Percentiles rank a stretch among this genome's conserved stretches.
These are phyloP conservation scores for Mycena epipterygia DNA, from an alignment of 768 basidiomycete species.

Conservation along the genomic window DNA sequence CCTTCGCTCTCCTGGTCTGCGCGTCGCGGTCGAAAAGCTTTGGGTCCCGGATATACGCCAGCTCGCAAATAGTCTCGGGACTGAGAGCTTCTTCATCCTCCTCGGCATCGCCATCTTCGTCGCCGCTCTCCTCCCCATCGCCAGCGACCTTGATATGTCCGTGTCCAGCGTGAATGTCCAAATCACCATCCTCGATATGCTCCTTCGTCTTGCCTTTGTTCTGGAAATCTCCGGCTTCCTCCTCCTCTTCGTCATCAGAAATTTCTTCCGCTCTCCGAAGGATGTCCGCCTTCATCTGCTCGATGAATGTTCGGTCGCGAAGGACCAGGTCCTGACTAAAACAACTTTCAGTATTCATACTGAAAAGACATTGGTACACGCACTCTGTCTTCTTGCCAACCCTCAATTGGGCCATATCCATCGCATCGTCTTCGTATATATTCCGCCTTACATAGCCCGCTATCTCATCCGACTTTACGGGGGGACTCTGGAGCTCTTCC, in stretches of 20 bases:
- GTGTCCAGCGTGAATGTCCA: conserved; percentile 55
- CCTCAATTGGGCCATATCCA: conserved; percentile 73
- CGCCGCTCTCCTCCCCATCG: conserved; percentile 71
- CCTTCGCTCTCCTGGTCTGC: conserved; percentile 77
- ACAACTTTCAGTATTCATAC: conserved; percentile 10
- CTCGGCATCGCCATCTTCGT: conserved; percentile 49
- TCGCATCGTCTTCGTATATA: conserved; percentile 78
- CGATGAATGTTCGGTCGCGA: conserved; percentile 71
- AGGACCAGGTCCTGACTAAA: conserved; percentile 55
- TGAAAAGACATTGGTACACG: conserved; percentile 34
- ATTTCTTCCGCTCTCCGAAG: conserved; percentile 80
- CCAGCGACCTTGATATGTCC: conserved; percentile 63
- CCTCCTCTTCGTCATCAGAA: conserved; percentile 76
- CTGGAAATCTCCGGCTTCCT: conserved; percentile 49
- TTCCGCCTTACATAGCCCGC: conserved; percentile 67
- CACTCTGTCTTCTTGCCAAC: conserved; percentile 76
- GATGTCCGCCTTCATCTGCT: conserved; percentile 87
- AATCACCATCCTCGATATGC: conserved; percentile 66
- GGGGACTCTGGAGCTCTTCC: conserved; percentile 40
- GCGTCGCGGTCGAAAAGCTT: conserved; percentile 84
- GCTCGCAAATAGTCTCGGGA: conserved; percentile 78
- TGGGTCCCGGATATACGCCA: conserved; percentile 82
- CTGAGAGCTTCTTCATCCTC: conserved; percentile 42
- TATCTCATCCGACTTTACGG: conserved; percentile 41
- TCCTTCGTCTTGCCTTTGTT: conserved; percentile 43